Evolutionary conservation across 768 basidiomycete genomes (phyloP).

Genomic region (Calocybe indica): DNA sequence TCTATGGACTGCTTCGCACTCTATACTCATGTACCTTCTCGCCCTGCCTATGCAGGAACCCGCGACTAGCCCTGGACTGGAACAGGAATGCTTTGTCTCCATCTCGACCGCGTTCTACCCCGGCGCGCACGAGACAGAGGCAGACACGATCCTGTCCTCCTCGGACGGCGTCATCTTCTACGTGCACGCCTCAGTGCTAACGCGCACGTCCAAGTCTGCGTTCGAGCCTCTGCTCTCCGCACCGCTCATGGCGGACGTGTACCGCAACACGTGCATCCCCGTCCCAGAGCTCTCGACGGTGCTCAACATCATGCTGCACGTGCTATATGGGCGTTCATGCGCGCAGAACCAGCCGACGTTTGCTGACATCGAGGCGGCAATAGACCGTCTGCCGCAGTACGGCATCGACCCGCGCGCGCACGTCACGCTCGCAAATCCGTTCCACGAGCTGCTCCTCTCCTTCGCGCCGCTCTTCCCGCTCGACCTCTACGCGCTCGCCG

Average conservation of each 20-base stretch:
- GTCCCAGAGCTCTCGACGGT: conserved; percentile 36
- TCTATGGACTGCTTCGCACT: no score
- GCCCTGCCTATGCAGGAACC: no score
- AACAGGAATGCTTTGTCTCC: conserved; percentile 5
- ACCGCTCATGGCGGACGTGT: background rate
- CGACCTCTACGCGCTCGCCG: conserved; percentile 33
- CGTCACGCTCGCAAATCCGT: conserved; percentile 17
- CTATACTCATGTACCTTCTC: no score
- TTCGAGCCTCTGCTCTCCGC: conserved; percentile 11
- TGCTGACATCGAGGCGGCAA: conserved; percentile 32
- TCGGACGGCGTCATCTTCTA: conserved; percentile 23
- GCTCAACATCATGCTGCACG: conserved; percentile 49
- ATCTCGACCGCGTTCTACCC: conserved; percentile 22
- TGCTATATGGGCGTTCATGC: conserved; percentile 42
- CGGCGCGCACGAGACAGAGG: conserved; percentile 13
- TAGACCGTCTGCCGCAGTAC: conserved; percentile 23
- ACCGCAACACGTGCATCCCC: conserved; percentile 15
- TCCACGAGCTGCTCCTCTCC: conserved; percentile 20
- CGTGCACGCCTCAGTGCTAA: conserved; percentile 12
- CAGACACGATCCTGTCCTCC: conserved; percentile 19
- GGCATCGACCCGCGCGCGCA: conserved; percentile 12
- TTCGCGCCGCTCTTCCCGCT: conserved; percentile 25
- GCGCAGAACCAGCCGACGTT: conserved; percentile 44
- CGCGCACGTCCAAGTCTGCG: conserved; percentile 8
- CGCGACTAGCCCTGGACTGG: no score